phyloP scores from a whole-genome alignment of 805 yeast species.

The Hanseniaspora osmophila region DNA sequence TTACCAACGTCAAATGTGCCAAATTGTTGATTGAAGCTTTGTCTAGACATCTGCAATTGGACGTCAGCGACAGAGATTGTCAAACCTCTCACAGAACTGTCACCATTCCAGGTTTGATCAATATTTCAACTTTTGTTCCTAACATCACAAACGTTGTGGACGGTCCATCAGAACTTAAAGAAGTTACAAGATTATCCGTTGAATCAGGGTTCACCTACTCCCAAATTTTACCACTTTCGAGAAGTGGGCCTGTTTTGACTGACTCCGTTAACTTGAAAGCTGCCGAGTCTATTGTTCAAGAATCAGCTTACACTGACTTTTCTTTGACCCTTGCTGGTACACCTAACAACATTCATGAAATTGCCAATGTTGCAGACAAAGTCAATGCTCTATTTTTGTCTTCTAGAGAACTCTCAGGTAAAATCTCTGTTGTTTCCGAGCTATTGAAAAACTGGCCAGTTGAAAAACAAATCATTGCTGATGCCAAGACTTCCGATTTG shows the following conservation, averaged over 20 bases:
- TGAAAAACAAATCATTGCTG: constrained; percentile 74
- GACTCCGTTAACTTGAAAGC: constrained; percentile 52
- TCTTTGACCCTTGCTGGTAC: constrained; percentile 76
- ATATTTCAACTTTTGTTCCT: constrained; percentile 69
- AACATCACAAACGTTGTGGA: constrained; percentile 32
- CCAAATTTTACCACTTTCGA: constrained; percentile 61
- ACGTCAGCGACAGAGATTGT: constrained; percentile 65
- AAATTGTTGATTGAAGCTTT: constrained; percentile 91
- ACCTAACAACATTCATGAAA: constrained; percentile 46
- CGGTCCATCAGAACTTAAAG: constrained; percentile 45
- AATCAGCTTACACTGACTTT: constrained; percentile 66
- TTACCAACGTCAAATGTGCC: constrained; percentile 95
- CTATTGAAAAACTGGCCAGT: constrained; percentile 79
- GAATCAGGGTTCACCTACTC: constrained; percentile 82
- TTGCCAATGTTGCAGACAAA: constrained; percentile 44
- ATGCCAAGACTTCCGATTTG: constrained; percentile 79
- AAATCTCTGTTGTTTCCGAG: constrained; percentile 64
- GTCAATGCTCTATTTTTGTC: constrained; percentile 78
- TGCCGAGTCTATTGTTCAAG: constrained; percentile 38
- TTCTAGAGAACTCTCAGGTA: constrained; percentile 54
- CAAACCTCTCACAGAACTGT: constrained; percentile 82
- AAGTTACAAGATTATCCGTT: constrained; percentile 54
- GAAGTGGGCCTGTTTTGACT: constrained; percentile 44
- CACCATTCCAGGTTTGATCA: constrained; percentile 75
- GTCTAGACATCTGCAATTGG: constrained; percentile 50